phyloP scores from a whole-genome alignment of 495 filamentous ascomycete genomes.

The Penicillium atrosanguineum region DNA sequence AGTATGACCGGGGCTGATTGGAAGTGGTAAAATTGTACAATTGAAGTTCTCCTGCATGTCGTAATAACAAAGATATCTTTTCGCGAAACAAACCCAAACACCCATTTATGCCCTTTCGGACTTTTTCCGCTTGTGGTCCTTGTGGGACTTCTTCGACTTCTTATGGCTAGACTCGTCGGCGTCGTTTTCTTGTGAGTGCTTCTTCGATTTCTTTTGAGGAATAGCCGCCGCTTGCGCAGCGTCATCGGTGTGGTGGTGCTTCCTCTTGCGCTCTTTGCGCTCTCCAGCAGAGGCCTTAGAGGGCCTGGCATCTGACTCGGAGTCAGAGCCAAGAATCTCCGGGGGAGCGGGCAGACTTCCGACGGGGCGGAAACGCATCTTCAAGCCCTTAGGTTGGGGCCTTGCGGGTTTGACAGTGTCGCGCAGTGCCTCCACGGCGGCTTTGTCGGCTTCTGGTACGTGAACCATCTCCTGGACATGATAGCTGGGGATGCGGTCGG shows the following conservation, averaged over 20 bases:
- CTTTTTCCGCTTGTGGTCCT: slow-evolving; percentile 43
- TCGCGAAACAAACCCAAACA: slow-evolving; percentile 17
- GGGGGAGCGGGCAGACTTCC: slow-evolving; percentile 45
- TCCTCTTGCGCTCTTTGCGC: slow-evolving; percentile 39
- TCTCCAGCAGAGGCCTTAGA: slow-evolving; percentile 35
- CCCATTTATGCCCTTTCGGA: slow-evolving; percentile 35
- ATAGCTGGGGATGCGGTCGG: slow-evolving; percentile 37
- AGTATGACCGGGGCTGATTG: background rate
- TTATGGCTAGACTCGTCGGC: slow-evolving; percentile 23
- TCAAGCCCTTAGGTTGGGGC: slow-evolving; percentile 56
- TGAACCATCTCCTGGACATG: slow-evolving; percentile 46
- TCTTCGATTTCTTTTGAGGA: slow-evolving; percentile 48
- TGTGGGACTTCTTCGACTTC: slow-evolving; percentile 42
- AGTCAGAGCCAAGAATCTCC: slow-evolving; percentile 48
- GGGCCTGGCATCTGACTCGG: slow-evolving; percentile 45
- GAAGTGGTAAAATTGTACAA: slow-evolving; percentile 17
- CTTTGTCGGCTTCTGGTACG: slow-evolving; percentile 23
- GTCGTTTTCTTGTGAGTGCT: slow-evolving; percentile 28
- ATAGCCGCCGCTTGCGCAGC: slow-evolving; percentile 20
- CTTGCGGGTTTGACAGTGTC: slow-evolving; percentile 41
- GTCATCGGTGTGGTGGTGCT: slow-evolving; percentile 41
- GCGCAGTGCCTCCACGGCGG: slow-evolving; percentile 34
- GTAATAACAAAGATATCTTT: slow-evolving; percentile 25
- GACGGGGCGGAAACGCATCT: slow-evolving; percentile 58
- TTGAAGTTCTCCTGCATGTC: slow-evolving; percentile 18